These are phyloP conservation scores for Candida parachauliodes DNA, from an alignment of 805 yeast species.

Conservation along the genomic window DNA sequence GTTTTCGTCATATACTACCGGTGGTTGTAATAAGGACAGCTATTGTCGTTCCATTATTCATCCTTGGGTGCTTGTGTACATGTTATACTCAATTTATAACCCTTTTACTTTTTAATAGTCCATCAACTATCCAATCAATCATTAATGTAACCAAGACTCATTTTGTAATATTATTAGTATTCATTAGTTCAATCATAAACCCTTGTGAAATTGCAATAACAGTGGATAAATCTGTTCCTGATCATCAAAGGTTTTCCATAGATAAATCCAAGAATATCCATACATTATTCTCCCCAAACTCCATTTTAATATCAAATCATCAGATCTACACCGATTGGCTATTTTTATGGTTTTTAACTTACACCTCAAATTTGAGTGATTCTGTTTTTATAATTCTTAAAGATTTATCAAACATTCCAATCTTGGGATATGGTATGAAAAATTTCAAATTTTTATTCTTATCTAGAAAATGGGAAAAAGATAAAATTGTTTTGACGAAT, in stretches of 20 bases:
- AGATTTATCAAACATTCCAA: conserved; percentile 69
- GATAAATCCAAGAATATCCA: conserved; percentile 22
- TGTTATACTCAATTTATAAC: conserved; percentile 46
- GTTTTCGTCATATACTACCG: conserved; percentile 15
- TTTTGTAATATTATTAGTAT: conserved; percentile 53
- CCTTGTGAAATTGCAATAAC: conserved; percentile 54
- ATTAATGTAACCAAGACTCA: conserved; percentile 54
- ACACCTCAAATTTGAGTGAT: conserved; percentile 63
- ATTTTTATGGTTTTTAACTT: conserved; percentile 80
- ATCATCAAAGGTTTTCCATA: conserved; percentile 23
- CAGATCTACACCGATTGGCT: conserved; percentile 95
- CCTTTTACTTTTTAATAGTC: conserved; percentile 23
- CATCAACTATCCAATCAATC: conserved; percentile 35
- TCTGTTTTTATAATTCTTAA: conserved; percentile 72
- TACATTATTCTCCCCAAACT: conserved; percentile 41
- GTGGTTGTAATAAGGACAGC: conserved; percentile 19
- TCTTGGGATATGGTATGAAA: conserved; percentile 83
- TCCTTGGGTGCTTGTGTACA: conserved; percentile 35
- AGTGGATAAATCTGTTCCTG: conserved; percentile 28
- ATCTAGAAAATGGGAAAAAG: conserved; percentile 82
- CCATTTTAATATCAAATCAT: conserved; percentile 80
- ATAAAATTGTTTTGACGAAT: conserved; percentile 55
- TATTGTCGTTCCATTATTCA: conserved; percentile 19
- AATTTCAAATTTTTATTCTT: conserved; percentile 74
- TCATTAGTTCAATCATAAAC: conserved; percentile 47